These are phyloP conservation scores for Ramularia collo-cygni DNA, from an alignment of 2,329 filamentous ascomycete genomes.

Conservation along the genomic window DNA sequence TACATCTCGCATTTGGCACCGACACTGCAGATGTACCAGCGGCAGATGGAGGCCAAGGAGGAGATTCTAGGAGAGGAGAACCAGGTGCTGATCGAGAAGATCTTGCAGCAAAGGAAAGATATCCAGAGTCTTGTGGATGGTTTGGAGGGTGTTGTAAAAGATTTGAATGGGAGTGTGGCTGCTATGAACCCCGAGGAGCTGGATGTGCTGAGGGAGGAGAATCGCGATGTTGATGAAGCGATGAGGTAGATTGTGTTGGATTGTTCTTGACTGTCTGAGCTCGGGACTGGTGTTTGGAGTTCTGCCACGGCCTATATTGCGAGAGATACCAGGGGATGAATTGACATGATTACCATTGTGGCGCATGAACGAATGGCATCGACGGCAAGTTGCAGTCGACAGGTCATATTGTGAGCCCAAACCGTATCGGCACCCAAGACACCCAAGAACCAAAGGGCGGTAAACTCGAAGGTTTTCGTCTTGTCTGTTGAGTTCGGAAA, in stretches of 20 bases:
- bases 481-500: no score
- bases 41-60: constrained; percentile 45
- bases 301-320: no score
- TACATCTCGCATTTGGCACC: constrained; percentile 54
- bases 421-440: no score
- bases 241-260: constrained; percentile 13
- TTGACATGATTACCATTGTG: no score
- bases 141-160: constrained; percentile 50
- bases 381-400: no score
- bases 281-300: no score
- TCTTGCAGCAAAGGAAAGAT: constrained; percentile 50
- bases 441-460: no score
- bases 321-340: no score
- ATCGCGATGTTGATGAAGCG: constrained; percentile 25
- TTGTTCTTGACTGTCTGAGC: no score
- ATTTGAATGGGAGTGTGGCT: constrained; percentile 47
- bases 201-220: constrained; percentile 25
- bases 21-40: constrained; percentile 46
- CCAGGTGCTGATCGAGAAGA: constrained; percentile 43
- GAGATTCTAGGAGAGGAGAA: constrained; percentile 47
- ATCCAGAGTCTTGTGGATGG: constrained; percentile 49
- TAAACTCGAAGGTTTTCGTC: no score
- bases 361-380: no score
- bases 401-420: no score
- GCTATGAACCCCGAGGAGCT: constrained; percentile 31